Evolutionary conservation across 108 stramenopile species (phyloP), one percentile per base, ranked within the genome.

Genomic region (Pseudonitzschia delicatissima): DNA sequence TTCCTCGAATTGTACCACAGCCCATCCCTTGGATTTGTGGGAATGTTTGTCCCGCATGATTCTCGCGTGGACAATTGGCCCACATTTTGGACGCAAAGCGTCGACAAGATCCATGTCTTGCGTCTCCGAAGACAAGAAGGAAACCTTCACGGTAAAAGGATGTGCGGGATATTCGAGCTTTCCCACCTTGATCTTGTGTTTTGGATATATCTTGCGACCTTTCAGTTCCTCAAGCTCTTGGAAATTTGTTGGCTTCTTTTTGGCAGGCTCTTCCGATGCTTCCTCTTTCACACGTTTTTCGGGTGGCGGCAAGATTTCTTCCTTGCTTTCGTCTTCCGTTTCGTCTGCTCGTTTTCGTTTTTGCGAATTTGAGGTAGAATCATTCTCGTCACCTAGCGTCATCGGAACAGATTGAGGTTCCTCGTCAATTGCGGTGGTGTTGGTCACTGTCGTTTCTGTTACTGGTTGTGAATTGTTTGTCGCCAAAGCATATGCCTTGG

Each of bases 51-150:
- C 90, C 13, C 94, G 77, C 25, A 92, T 67, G 51, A 96, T 88
- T 59, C 66, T 83, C 8, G 85, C 90, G 79, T 96, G 91, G 2
- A 93, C 90, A 47, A 96, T 66, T 8, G 68, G 52, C 8, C 94
- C 94, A 59, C 86, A 87, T 63, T 65, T 74, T 12, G 73, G 64
- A 32, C 75, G 76, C 49, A 96, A 86, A 23, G 71, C 40, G 64
- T 96, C 90, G 3, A 90, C 88, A 1, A 96, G 73, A 71, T 96
- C 91, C 90, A 88, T 88, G 58, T 96, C 94, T 75, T 91, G 76
- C 11, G 87, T 87, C 7, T 81, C 64, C 27, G 53, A 63, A 33
- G 69, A 36, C 1, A 96, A 76, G 44, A 85, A 83, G 11, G 86
- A 83, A 12, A 93, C 86, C 36, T 87, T 81, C n/a, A 96, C 79